Evolutionary conservation across 805 yeast species (phyloP), one percentile per base, ranked within the genome.

Genomic region (Jamesozyma lodderae): DNA sequence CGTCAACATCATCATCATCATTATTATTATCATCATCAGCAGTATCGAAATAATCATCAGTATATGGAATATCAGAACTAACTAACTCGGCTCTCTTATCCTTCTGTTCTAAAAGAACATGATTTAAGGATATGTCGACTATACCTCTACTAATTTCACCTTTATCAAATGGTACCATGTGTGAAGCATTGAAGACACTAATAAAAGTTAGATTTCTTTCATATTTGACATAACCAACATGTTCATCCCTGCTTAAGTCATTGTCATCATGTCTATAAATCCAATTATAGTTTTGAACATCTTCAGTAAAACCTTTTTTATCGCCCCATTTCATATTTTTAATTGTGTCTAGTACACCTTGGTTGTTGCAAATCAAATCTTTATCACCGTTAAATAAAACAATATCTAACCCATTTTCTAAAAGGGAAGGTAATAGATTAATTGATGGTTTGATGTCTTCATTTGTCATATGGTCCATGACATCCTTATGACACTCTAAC

Each of bases 81-180:
- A 54, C 34, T 4, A 67, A 70, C 15, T 67, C 67, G 33, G 68
- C 70, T 40, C 67, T 74, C 15, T 77, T 77, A 22, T 64, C 70
- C 35, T 68, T 74, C 36, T 73, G 76, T 63, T 44, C 68, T 64
- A 60, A 73, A 62, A 64, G 77, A 59, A 64, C 77, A 67, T 58
- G 69, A 61, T 62, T 68, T 36, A 56, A 31, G 27, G 48, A 49
- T n/a, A 67, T 56, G 38, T 85, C 87, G 29, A 87, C 62, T 43
- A 88, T 60, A 14, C 86, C 85, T 46, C 87, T 68, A 6, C 88
- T 73, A 20, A 73, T 69, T 33, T 69, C 75, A 1, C 92, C 82
- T 37, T 74, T 63, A 56, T 88, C 96, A 47, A 73, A 79, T 1
- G 97, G 95, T 19, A 87, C 92, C 97, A 92, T 90, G 55, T 92